Conservation (phyloP, 768 basidiomycete species). For the Heimioporus sp. region DNA sequence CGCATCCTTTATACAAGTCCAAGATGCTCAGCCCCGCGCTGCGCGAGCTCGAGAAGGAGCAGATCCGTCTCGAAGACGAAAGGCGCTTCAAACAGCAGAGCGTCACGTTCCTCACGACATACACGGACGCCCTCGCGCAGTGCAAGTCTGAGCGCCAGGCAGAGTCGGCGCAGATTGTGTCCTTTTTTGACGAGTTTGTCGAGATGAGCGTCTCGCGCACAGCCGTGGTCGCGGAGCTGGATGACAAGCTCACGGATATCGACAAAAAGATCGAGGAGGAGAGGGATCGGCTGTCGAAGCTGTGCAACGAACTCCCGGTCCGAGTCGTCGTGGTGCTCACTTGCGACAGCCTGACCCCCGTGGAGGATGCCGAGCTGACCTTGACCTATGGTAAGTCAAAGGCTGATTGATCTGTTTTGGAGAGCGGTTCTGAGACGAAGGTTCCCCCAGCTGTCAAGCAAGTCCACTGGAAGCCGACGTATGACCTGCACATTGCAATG, state of each 20-base stretch:
- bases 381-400: constrained; percentile 16
- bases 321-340: constrained; percentile 9
- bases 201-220: constrained; percentile 18
- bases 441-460: constrained; percentile 8
- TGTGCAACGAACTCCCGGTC: background rate
- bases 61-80: constrained; percentile 16
- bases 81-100: constrained; percentile 17
- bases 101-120: constrained; percentile 23
- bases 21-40: constrained; percentile 1
- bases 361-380: constrained; percentile 14
- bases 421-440: background rate
- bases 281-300: constrained; percentile 1
- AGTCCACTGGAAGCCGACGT: constrained; percentile 20
- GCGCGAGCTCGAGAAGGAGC: constrained; percentile 9
- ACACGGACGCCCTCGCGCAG: constrained; percentile 27
- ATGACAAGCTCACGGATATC: constrained; percentile 10
- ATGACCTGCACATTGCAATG: constrained; percentile 16
- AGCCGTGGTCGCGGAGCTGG: constrained; percentile 13
- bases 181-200: constrained; percentile 22
- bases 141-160: constrained; percentile 8
- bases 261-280: constrained; percentile 11
- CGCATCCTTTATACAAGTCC: too few species aligned
- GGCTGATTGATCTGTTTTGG: too few species aligned
- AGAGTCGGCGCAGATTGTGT: constrained; percentile 16
- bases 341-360: background rate